Percentiles rank a stretch among this genome's conserved stretches.
Conservation (phyloP, 192 early-diverging fungal species). For the Coemansia nantahalensis region DNA sequence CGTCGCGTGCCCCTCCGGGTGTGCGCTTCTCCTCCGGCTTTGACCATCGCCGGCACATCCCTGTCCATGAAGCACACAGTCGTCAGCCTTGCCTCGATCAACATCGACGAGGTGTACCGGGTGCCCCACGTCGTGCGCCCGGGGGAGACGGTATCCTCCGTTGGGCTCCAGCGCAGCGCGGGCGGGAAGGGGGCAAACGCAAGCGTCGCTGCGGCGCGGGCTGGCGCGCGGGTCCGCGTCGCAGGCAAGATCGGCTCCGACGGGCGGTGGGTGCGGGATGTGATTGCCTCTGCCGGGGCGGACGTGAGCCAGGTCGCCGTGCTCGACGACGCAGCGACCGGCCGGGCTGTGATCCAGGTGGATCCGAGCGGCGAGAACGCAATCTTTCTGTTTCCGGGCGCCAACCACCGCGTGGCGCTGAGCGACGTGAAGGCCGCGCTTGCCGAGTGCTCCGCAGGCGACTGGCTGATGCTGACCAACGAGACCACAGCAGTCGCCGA, state of each 20-base stretch:
- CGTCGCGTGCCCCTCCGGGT: too few relatives aligned
- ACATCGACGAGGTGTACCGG: slow-evolving; percentile 54
- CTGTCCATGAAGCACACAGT: slow-evolving; percentile 31
- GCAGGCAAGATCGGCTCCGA: slow-evolving; percentile 83
- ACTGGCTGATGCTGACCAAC: slow-evolving; percentile 86
- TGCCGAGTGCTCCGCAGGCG: slow-evolving; percentile 56
- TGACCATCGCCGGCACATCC: too few relatives aligned
- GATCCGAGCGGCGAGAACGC: slow-evolving; percentile 75
- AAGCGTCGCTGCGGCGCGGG: slow-evolving; percentile 75
- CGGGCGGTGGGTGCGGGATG: slow-evolving; percentile 70
- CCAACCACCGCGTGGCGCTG: slow-evolving; percentile 61
- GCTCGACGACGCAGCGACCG: slow-evolving; percentile 61
- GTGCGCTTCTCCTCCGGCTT: too few relatives aligned
- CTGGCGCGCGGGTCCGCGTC: slow-evolving; percentile 66
- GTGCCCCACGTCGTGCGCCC: slow-evolving; percentile 40
- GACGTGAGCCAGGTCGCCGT: slow-evolving; percentile 61
- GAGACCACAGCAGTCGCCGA: slow-evolving; percentile 73
- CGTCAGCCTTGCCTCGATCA: slow-evolving; percentile 48
- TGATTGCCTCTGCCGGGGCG: slow-evolving; percentile 64
- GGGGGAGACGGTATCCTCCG: slow-evolving; percentile 43
- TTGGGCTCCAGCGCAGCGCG: slow-evolving; percentile 28
- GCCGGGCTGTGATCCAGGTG: slow-evolving; percentile 86
- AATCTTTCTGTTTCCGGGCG: slow-evolving; percentile 80
- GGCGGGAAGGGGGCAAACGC: slow-evolving; percentile 81
- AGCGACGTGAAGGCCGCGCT: slow-evolving; percentile 54